Base-by-base conservation (phyloP, 345 rosid species). In the Syzygium aqueum region DNA sequence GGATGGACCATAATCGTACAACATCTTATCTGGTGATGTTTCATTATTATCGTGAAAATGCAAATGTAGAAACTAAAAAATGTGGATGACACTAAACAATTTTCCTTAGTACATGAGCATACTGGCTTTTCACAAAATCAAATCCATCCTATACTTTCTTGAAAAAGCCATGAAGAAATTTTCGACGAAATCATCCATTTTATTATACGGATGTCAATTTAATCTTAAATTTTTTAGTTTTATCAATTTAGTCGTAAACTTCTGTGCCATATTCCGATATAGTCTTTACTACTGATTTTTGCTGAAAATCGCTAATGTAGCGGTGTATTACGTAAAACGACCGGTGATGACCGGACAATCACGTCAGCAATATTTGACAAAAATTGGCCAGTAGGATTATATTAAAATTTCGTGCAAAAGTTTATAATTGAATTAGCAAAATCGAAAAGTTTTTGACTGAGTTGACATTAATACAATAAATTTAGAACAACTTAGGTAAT, bases 401-500 rank as follows among this genome's bases (percentile, higher is more conserved):
- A 1, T 61, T 61, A n/a, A 14, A 61, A 61, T 61, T 13, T 1
- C 8, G 2, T 0, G 0, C 7, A 27, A 11, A 59, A 6, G 1
- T 61, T 33, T 61, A 61, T 3, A 0, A 61, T 0, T 61, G 2
- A n/a, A 8, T 61, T 14, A 6, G 19, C 8, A 61, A 3, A 61
- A 61, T 27, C 0, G 9, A 61, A 6, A 14, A 3, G 5, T 61
- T n/a, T 61, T n/a, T 3, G 33, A n/a, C 7, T 6, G 8, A n/a
- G 6, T 61, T 61, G 1, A 13, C 4, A 61, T n/a, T 0, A 0
- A 0, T 14, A 61, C 8, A 6, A 61, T n/a, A n/a, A 0, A 27
- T 59, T 61, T 61, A 61, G 0, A n/a, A 5, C 5, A 5, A 33
- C n/a, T 61, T n/a, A 33, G 37, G 3, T n/a, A 14, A 61, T n/a